A percentile compares a stretch with the other conserved stretches of the same genome.
Evolutionary conservation across 208 protist species (phyloP).

Genomic region (Trypanosoma avium): DNA sequence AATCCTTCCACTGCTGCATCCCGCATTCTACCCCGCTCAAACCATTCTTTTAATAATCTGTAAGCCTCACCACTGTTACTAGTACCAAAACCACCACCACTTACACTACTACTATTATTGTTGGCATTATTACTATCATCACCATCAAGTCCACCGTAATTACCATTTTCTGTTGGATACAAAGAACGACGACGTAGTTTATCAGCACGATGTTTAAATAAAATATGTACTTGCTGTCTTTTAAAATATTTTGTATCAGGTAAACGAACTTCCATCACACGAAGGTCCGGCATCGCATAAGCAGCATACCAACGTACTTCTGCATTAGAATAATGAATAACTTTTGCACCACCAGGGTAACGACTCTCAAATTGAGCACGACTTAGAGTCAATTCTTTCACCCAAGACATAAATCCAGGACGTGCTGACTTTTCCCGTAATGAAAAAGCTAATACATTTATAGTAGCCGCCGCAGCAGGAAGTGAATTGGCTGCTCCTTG

Average conservation of each 20-base stretch:
- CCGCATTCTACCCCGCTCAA: constrained; percentile 70
- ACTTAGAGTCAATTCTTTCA: constrained; percentile 59
- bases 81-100: background rate
- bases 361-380: constrained; percentile 77
- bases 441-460: constrained; percentile 7
- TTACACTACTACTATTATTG: too few species aligned
- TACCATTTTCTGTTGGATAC: constrained; percentile 28
- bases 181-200: constrained; percentile 65
- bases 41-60: constrained; percentile 69
- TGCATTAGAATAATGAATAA: constrained; percentile 74
- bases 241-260: constrained; percentile 42
- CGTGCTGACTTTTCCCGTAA: constrained; percentile 16
- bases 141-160: background rate
- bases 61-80: background rate
- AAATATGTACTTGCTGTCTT: constrained; percentile 61
- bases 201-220: constrained; percentile 82
- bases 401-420: constrained; percentile 71
- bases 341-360: constrained; percentile 75
- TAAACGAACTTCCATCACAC: constrained; percentile 63
- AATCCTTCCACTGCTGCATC: constrained; percentile 64
- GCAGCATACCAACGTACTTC: constrained; percentile 65
- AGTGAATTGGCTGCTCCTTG: background rate
- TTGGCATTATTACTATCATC: background rate
- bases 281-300: constrained; percentile 76
- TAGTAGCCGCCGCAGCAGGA: background rate